Evolutionary conservation across 164 flowering plant genomes (phyloP), one percentile per base, ranked within the genome.

Genomic region (Pachysandra terminalis): DNA sequence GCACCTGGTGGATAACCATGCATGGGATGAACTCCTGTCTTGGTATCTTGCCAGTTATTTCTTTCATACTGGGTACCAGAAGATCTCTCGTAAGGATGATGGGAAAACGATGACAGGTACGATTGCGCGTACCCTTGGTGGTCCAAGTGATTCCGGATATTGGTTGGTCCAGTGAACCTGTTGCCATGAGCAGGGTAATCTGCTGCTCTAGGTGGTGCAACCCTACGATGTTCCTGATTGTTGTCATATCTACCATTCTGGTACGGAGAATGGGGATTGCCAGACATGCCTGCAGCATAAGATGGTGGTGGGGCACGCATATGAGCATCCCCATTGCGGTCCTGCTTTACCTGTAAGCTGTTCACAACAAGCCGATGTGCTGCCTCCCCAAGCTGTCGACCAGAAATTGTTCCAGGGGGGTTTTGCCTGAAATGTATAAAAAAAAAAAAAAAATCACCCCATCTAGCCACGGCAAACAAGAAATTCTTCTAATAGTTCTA

Each of bases 341-440:
- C 84, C 3, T 13, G 59, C 74, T 72, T 84, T n/a, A 72, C 6
- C 68, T 85, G 93, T 65, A 93, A 81, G 74, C 91, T 90, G 77
- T 93, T 90, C 19, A 53, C 80, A 52, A 96, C 85, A 22, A 95
- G 89, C 21, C 99, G 80, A 69, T 85, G 96, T 24, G 98, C 90
- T 32, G 95, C 98, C 52, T 90, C 90, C 24, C 93, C 97, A 52
- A 96, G 95, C 65, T 88, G 88, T 49, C 82, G 78, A 21, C 97
- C 95, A 68, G 96, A 84, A 64, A 82, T 63, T 32, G 77, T 25
- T 72, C 90, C 90, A 37, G 81, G 79, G 19, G 82, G 85, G 60
- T 82, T 83, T 57, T 75, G 81, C 82, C 90, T 86, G 78, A 56
- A 77, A 59, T 5, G 26, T n/a, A n/a, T n/a, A n/a, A n/a, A n/a